A percentile compares a stretch with the other conserved stretches of the same genome.
These are phyloP conservation scores for Monascus ruber DNA, from an alignment of 2,329 filamentous ascomycete species.

Conservation along the genomic window DNA sequence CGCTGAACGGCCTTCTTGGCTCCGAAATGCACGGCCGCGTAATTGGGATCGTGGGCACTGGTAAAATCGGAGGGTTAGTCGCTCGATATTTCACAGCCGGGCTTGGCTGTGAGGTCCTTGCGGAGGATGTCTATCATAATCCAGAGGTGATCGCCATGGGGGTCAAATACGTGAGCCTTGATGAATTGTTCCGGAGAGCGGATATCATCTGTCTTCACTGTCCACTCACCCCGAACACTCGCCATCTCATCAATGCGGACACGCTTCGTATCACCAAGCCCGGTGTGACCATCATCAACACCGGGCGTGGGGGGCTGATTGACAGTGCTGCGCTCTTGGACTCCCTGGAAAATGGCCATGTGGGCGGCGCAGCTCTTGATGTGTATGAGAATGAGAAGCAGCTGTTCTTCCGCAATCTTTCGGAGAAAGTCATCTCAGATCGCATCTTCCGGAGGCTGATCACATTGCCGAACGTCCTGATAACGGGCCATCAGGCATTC, in stretches of 20 bases:
- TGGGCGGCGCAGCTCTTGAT: slow-evolving; percentile 54
- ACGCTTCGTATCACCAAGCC: slow-evolving; percentile 44
- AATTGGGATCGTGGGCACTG: slow-evolving; percentile 54
- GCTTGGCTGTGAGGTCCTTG: slow-evolving; percentile 53
- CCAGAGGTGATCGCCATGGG: neutral
- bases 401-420: slow-evolving; percentile 56
- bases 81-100: slow-evolving; percentile 49
- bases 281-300: slow-evolving; percentile 52
- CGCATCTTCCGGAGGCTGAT: slow-evolving; percentile 55
- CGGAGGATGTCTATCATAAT: slow-evolving; percentile 42
- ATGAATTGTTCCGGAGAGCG: slow-evolving; percentile 42
- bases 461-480: slow-evolving; percentile 56
- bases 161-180: slow-evolving; percentile 44
- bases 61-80: slow-evolving; percentile 52
- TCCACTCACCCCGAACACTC: slow-evolving; percentile 49
- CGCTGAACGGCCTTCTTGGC: slow-evolving; percentile 48
- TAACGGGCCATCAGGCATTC: slow-evolving; percentile 60
- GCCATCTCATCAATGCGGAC: slow-evolving; percentile 45
- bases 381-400: slow-evolving; percentile 53
- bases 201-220: slow-evolving; percentile 58
- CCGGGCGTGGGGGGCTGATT: slow-evolving; percentile 54
- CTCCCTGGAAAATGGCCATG: slow-evolving; percentile 48
- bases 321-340: slow-evolving; percentile 49
- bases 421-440: slow-evolving; percentile 53
- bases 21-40: slow-evolving; percentile 53